Conservation (phyloP, 2,329 filamentous ascomycete species). For the Penicillium freii region DNA sequence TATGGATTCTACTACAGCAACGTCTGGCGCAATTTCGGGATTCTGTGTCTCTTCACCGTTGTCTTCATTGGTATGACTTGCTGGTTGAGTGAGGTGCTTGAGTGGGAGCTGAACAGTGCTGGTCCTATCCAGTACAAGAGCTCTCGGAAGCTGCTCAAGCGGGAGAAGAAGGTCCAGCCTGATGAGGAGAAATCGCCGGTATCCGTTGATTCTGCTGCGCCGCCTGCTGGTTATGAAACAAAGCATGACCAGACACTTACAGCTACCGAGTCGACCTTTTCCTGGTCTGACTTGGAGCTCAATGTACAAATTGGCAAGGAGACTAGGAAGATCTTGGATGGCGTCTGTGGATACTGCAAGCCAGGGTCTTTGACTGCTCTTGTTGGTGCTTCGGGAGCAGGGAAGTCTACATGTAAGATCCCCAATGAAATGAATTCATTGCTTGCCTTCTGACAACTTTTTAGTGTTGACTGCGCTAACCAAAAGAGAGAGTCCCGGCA, state of each 20-base stretch:
- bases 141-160: conserved; percentile 40
- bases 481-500: conserved; percentile 63
- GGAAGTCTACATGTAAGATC: conserved; percentile 53
- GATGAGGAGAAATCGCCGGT: conserved; percentile 33
- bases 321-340: conserved; percentile 58
- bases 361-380: conserved; percentile 74
- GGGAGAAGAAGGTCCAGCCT: conserved; percentile 6
- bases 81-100: conserved; percentile 63
- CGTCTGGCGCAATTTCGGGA: conserved; percentile 69
- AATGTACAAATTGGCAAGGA: conserved; percentile 62
- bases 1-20: conserved; percentile 54
- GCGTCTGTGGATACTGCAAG: conserved; percentile 70
- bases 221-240: conserved; percentile 24
- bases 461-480: conserved; percentile 70
- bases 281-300: conserved; percentile 65
- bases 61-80: conserved; percentile 68
- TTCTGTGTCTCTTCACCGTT: conserved; percentile 68
- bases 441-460: background rate
- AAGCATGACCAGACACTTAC: conserved; percentile 38
- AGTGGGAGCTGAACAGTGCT: conserved; percentile 57
- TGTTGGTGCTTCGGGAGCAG: conserved; percentile 72
- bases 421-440: background rate
- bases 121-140: conserved; percentile 67
- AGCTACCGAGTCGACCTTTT: conserved; percentile 61
- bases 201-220: conserved; percentile 17